Evolutionary conservation across 345 rosid species (phyloP).

Genomic region (Rhodamnia argentea): DNA sequence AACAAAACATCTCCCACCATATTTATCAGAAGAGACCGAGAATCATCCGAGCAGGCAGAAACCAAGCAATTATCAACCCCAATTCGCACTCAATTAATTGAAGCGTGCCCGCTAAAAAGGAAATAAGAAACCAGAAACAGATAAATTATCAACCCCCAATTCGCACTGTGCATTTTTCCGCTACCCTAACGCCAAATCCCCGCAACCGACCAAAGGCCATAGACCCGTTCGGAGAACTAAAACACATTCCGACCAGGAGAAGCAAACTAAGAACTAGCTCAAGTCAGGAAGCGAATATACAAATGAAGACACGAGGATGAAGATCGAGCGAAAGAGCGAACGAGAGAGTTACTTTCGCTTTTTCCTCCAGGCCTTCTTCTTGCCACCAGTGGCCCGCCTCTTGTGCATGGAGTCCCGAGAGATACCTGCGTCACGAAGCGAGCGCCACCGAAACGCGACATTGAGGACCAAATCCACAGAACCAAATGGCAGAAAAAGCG

Average conservation of each 20-base stretch:
- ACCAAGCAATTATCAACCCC: too few species aligned
- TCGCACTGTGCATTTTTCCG: neutral
- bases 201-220: neutral
- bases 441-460: neutral
- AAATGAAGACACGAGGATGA: neutral
- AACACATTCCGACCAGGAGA: neutral
- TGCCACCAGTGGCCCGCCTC: slow-evolving; percentile 91
- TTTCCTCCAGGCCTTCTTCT: slow-evolving; percentile 90
- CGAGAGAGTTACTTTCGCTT: slow-evolving; percentile 56
- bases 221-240: neutral
- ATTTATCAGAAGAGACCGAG: neutral
- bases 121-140: neutral
- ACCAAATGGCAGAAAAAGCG: neutral
- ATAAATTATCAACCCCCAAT: neutral
- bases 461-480: neutral
- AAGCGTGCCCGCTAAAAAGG: neutral
- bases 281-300: too few species aligned
- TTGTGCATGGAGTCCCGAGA: slow-evolving; percentile 89
- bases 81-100: too few species aligned
- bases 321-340: neutral
- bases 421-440: slow-evolving; percentile 29
- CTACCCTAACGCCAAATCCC: neutral
- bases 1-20: neutral
- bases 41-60: neutral
- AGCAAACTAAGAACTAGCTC: neutral